These are phyloP conservation scores for Obba rivulosa DNA, from an alignment of 768 basidiomycete genomes.

Conservation along the genomic window DNA sequence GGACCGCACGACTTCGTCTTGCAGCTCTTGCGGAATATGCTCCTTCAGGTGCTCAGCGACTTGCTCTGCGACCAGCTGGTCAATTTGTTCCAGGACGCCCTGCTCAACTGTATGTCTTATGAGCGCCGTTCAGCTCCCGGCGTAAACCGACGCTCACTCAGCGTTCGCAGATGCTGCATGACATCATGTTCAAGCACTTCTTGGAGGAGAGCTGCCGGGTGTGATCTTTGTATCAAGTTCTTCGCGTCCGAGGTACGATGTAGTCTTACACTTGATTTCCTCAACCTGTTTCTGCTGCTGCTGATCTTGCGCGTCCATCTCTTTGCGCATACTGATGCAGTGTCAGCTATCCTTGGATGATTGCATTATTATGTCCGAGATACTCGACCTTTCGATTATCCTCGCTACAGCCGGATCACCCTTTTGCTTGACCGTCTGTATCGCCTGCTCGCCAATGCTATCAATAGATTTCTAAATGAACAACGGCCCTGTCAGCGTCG, in stretches of 20 bases:
- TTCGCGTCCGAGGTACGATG: not conserved
- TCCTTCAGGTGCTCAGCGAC: conserved; percentile 42
- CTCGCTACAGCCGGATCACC: conserved; percentile 33
- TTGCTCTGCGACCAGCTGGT: conserved; percentile 43
- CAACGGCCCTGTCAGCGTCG: too few relatives aligned
- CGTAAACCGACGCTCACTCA: conserved; percentile 30
- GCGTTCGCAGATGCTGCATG: conserved; percentile 37
- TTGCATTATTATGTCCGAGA: not conserved
- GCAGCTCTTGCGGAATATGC: conserved; percentile 44
- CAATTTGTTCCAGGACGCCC: conserved; percentile 43
- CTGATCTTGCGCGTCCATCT: conserved; percentile 39
- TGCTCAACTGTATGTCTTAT: conserved; percentile 37
- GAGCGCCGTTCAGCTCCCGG: not conserved
- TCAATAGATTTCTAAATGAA: conserved; percentile 37
- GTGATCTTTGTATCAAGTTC: not conserved
- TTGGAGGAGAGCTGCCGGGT: conserved; percentile 38
- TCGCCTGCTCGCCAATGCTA: conserved; percentile 38
- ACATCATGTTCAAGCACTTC: conserved; percentile 40
- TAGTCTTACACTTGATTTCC: conserved; percentile 45
- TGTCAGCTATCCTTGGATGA: not conserved
- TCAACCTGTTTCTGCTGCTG: conserved; percentile 38
- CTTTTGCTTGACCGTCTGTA: conserved; percentile 35
- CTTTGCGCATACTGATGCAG: conserved; percentile 35
- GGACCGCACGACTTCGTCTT: conserved; percentile 41
- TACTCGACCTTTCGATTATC: conserved; percentile 35